phyloP scores from a whole-genome alignment of 2,329 filamentous ascomycete genomes.

The Calonectria multiphialidica region DNA sequence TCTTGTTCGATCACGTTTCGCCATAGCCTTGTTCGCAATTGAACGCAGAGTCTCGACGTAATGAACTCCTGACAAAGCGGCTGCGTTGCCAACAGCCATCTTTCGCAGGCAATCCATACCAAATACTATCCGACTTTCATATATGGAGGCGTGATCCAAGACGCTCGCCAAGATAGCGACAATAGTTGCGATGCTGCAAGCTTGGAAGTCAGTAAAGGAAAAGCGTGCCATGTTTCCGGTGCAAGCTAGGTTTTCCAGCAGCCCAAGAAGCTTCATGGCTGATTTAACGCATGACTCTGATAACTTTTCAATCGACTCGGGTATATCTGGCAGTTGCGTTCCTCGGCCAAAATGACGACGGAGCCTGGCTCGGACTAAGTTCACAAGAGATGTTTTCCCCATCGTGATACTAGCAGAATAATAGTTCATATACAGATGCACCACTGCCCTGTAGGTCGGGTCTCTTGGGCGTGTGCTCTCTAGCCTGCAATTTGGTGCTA shows the following conservation, averaged over 20 bases:
- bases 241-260: conserved; percentile 45
- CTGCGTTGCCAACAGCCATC: conserved; percentile 48
- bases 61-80: conserved; percentile 34
- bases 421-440: conserved; percentile 52
- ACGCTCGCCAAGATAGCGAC: conserved; percentile 49
- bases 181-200: conserved; percentile 52
- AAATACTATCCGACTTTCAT: conserved; percentile 43
- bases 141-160: conserved; percentile 46
- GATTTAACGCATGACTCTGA: conserved; percentile 46
- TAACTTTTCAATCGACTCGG: conserved; percentile 27
- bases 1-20: conserved; percentile 19
- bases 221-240: conserved; percentile 48
- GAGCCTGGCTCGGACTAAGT: conserved; percentile 42
- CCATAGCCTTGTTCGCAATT: conserved; percentile 35
- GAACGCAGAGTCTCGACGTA: conserved; percentile 40
- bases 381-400: conserved; percentile 49
- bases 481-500: conserved; percentile 43
- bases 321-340: conserved; percentile 4
- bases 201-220: conserved; percentile 54
- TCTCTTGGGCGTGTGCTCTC: conserved; percentile 42
- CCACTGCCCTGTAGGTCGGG: conserved; percentile 46
- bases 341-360: conserved; percentile 27
- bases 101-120: conserved; percentile 46
- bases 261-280: conserved; percentile 45
- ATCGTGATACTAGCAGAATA: conserved; percentile 52